phyloP scores from a whole-genome alignment of 805 yeast genomes.

The Kuraishia molischiana region DNA sequence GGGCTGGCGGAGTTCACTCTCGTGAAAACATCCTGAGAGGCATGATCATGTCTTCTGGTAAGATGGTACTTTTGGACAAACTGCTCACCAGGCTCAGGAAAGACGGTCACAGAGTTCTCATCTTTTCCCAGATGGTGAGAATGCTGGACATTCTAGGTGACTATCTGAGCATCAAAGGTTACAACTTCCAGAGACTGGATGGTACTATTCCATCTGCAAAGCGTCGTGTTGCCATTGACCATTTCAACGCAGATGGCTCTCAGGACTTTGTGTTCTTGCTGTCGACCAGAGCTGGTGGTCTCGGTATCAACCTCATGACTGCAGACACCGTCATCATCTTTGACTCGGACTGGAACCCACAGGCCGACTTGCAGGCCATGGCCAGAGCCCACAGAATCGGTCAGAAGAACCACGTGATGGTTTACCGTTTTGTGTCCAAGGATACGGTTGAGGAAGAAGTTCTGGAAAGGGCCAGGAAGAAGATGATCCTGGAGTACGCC shows the following conservation, averaged over 20 bases:
- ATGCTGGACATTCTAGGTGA: slow-evolving; percentile 94
- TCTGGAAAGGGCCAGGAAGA: slow-evolving; percentile 90
- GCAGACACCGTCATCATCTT: slow-evolving; percentile 98
- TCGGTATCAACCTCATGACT: slow-evolving; percentile 97
- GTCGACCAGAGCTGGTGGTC: slow-evolving; percentile 97
- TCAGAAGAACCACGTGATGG: slow-evolving; percentile 97
- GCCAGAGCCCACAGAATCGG: slow-evolving; percentile 99
- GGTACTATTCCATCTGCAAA: slow-evolving; percentile 95
- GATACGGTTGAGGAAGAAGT: slow-evolving; percentile 98
- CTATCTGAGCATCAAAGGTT: slow-evolving; percentile 78
- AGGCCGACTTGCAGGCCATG: slow-evolving; percentile 98
- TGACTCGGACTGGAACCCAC: slow-evolving; percentile 99
- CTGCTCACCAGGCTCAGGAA: slow-evolving; percentile 71
- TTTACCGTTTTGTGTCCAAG: slow-evolving; percentile 93
- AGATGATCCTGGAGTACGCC: slow-evolving; percentile 97
- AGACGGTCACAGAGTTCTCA: slow-evolving; percentile 94
- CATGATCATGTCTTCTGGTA: slow-evolving; percentile 94
- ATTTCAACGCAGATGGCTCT: slow-evolving; percentile 88
- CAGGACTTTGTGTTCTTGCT: slow-evolving; percentile 84
- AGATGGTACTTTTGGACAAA: slow-evolving; percentile 93
- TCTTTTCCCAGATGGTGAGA: slow-evolving; percentile 95
- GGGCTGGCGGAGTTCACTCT: slow-evolving; percentile 46
- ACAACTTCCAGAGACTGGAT: slow-evolving; percentile 84
- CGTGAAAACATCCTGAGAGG: slow-evolving; percentile 84
- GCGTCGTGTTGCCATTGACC: slow-evolving; percentile 91